Conservation (phyloP, 2,329 filamentous ascomycete genomes). For the Xylaria sp. region DNA sequence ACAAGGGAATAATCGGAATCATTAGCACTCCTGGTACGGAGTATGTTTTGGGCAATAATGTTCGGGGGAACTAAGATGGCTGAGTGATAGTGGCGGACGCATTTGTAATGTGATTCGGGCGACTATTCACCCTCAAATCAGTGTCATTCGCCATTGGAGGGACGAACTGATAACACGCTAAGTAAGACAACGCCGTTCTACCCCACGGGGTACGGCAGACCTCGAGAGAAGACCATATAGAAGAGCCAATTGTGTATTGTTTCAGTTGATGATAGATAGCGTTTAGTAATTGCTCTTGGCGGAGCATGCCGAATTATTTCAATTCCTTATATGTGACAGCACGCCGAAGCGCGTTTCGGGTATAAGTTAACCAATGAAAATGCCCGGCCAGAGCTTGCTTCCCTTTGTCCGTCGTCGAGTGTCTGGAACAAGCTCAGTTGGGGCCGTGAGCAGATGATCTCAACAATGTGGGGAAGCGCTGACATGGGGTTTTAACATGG, state of each 20-base stretch:
- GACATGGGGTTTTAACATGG: background rate
- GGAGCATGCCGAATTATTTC: background rate
- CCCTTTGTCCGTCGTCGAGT: conserved; percentile 36
- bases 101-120: conserved; percentile 10
- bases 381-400: conserved; percentile 23
- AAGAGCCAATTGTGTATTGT: background rate
- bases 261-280: conserved; percentile 9
- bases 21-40: background rate
- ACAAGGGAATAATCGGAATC: conserved; percentile 3
- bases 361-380: conserved; percentile 9
- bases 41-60: background rate
- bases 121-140: background rate
- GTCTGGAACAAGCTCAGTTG: conserved; percentile 12
- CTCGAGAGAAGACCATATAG: background rate
- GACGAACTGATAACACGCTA: background rate
- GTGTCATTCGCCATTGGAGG: background rate
- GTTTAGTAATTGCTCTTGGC: conserved; percentile 24
- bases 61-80: background rate
- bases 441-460: conserved; percentile 26
- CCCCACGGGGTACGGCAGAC: conserved; percentile 12
- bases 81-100: conserved; percentile 3
- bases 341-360: conserved; percentile 16
- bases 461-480: conserved; percentile 23
- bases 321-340: conserved; percentile 4
- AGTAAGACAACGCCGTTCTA: conserved; percentile 9